phyloP scores from a whole-genome alignment of 305 asterid genomes.

The Lippia alba region DNA sequence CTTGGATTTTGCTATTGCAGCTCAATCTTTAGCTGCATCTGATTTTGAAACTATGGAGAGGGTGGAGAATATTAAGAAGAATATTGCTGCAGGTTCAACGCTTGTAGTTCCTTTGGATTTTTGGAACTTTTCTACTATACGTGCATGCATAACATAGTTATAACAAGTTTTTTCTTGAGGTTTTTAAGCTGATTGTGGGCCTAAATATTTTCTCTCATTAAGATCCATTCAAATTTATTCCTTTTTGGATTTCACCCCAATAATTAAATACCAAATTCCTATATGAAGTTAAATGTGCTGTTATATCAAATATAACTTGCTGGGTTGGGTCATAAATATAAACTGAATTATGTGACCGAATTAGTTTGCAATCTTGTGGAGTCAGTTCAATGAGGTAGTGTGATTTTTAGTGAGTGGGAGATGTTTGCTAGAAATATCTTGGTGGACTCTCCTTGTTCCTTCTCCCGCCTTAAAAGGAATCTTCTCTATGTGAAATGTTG shows the following conservation, averaged over 20 bases:
- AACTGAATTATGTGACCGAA: background rate
- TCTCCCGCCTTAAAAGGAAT: background rate
- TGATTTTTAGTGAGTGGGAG: constrained; percentile 15
- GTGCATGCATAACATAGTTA: constrained; percentile 4
- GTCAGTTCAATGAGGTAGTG: constrained; percentile 15
- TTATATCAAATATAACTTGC: background rate
- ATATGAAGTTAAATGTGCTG: background rate
- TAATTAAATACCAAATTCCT: constrained; percentile 20
- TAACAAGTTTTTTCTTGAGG: background rate
- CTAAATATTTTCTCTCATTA: constrained; percentile 12
- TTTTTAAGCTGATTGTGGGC: constrained; percentile 5
- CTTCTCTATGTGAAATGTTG: background rate
- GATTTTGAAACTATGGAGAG: constrained; percentile 66
- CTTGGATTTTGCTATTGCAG: constrained; percentile 78
- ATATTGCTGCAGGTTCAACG: constrained; percentile 68
- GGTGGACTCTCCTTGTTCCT: background rate
- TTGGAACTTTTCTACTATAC: constrained; percentile 5
- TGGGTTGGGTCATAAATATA: background rate
- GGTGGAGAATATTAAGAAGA: constrained; percentile 69
- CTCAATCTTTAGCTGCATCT: constrained; percentile 68
- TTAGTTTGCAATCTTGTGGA: constrained; percentile 24
- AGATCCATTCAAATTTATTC: constrained; percentile 8
- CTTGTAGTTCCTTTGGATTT: constrained; percentile 29
- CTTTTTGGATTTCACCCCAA: background rate
- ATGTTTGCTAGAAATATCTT: constrained; percentile 27